phyloP scores from a whole-genome alignment of 352 stramenopile species.

The Pythium diclinum region DNA sequence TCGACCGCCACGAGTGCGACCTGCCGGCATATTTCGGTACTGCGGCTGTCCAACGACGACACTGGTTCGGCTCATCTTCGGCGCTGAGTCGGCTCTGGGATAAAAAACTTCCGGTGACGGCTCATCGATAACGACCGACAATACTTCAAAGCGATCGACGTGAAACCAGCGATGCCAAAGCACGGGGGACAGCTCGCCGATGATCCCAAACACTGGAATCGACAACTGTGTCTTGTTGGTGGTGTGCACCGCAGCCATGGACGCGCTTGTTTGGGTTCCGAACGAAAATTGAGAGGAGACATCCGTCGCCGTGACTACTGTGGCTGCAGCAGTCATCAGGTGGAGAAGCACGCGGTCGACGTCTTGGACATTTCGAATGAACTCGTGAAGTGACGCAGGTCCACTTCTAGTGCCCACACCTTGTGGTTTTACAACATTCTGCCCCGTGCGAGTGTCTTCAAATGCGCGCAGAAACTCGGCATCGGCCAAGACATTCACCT shows the following conservation, averaged over 20 bases:
- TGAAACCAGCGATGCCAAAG: slow-evolving; percentile 90
- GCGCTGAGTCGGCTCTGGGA: slow-evolving; percentile 12
- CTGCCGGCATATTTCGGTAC: neutral
- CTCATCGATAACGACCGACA: slow-evolving; percentile 71
- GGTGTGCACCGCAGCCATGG: slow-evolving; percentile 3
- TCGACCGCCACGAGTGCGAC: slow-evolving; percentile 7
- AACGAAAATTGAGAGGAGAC: slow-evolving; percentile 69
- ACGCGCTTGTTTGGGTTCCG: slow-evolving; percentile 42
- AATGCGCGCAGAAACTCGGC: slow-evolving; percentile 82
- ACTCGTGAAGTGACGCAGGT: slow-evolving; percentile 65
- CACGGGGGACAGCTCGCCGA: slow-evolving; percentile 82
- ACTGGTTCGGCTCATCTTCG: slow-evolving; percentile 14
- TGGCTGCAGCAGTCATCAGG: slow-evolving; percentile 64
- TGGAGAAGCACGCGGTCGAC: slow-evolving; percentile 83
- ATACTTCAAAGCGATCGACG: slow-evolving; percentile 84
- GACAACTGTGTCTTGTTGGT: slow-evolving; percentile 49
- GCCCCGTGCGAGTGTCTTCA: slow-evolving; percentile 36
- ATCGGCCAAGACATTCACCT: slow-evolving; percentile 82
- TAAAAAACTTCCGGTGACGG: slow-evolving; percentile 65
- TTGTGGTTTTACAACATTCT: neutral
- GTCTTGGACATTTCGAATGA: slow-evolving; percentile 84
- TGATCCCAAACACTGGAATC: slow-evolving; percentile 88
- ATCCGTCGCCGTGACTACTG: slow-evolving; percentile 31
- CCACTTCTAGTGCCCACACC: slow-evolving; percentile 19
- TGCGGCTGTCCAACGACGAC: slow-evolving; percentile 5